A percentile compares a stretch with the other conserved stretches of the same genome.
Evolutionary conservation across 1,284 basidiomycete genomes (phyloP).

Genomic region (Mycosarcoma maydis): DNA sequence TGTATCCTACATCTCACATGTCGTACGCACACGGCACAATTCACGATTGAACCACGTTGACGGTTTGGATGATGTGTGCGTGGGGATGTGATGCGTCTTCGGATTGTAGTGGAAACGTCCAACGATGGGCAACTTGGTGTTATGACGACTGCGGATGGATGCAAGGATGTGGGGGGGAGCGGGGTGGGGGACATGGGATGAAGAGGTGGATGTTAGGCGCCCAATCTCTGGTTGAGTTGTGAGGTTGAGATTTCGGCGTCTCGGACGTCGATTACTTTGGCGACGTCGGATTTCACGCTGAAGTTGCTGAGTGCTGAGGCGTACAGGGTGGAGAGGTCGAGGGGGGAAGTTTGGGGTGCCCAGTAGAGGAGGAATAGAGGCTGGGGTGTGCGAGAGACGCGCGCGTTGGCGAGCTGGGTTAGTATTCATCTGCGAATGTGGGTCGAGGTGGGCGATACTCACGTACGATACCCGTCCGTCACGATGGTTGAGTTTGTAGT

Average conservation of each 20-base stretch:
- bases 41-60: no score
- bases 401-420: not conserved
- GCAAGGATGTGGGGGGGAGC: no score
- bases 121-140: no score
- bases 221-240: constrained; percentile 45
- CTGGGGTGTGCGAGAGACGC: not conserved
- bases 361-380: constrained; percentile 50
- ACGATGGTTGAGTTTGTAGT: constrained; percentile 80
- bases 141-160: no score
- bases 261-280: constrained; percentile 60
- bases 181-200: no score
- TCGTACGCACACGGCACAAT: no score
- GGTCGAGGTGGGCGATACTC: constrained; percentile 9
- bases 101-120: no score
- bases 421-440: not conserved
- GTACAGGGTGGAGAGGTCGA: constrained; percentile 63
- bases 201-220: no score
- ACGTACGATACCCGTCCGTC: constrained; percentile 84
- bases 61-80: no score
- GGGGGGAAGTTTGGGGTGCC: constrained; percentile 58
- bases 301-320: constrained; percentile 63
- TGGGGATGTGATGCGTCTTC: no score
- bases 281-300: constrained; percentile 53
- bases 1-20: no score
- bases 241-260: constrained; percentile 48